Evolutionary conservation across 2,329 filamentous ascomycete genomes (phyloP), one percentile per base, ranked within the genome.

Genomic region (Penicillium sp.): DNA sequence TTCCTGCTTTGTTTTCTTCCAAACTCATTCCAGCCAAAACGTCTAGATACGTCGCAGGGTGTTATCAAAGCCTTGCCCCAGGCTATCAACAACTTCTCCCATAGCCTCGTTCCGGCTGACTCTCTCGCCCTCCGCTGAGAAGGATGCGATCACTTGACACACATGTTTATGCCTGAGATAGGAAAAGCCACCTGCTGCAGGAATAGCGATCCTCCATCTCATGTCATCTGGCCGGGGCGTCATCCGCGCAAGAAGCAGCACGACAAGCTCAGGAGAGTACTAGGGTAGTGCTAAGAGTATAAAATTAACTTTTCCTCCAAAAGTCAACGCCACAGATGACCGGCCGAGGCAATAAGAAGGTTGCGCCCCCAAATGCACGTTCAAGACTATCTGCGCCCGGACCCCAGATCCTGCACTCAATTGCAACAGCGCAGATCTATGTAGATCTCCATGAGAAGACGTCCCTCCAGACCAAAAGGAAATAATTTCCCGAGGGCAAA

Each of bases 391-490:
- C 41, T 42, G 27, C 46, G 33, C 32, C 31, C 37, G 35, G 33
- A 54, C 52, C 51, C 33, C 44, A 50, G 52, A 53, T 53, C 49
- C 47, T 49, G 49, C 43, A 47, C 52, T 43, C 28, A 49, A 47
- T 47, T 50, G 49, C 35, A 53, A 51, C 47, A 25, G 44, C 33
- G 47, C 38, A 56, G 56, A 60, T 60, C 55, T 52, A 53, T 42
- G 38, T 45, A 52, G 56, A 56, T 59, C 51, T 52, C 38, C 37
- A 9, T 38, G 24, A 29, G 40, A 38, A 24, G 31, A 43, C 38
- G 42, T 33, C 41, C 52, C 39, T 46, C 37, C 29, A 20, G 47
- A 42, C 33, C 45, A 39, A 15, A 44, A 6, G 10, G 13, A 15
- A 15, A 12, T 46, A 54, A 58, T 54, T 55, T 56, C 58, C 55